These are phyloP conservation scores for Malus sylvestris DNA, from an alignment of 306 rosid genomes.

Conservation along the genomic window DNA sequence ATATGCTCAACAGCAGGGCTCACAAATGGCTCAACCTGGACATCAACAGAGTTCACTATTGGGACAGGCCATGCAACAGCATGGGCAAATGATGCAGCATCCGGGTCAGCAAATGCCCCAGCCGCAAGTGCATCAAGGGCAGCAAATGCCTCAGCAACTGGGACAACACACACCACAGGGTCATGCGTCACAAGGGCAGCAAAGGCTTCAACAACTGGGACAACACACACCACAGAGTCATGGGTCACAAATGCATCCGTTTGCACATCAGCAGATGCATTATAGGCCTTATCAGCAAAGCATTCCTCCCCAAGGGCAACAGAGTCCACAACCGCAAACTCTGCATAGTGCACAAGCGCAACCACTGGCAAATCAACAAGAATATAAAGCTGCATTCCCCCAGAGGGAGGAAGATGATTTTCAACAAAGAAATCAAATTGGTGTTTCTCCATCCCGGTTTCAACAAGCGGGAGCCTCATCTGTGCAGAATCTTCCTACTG, in stretches of 20 bases:
- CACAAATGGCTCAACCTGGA: slow-evolving; percentile 44
- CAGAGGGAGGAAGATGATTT: slow-evolving; percentile 59
- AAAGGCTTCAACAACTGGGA: slow-evolving; percentile 43
- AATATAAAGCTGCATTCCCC: slow-evolving; percentile 32
- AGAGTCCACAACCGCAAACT: slow-evolving; percentile 43
- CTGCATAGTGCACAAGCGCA: slow-evolving; percentile 50
- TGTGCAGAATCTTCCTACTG: slow-evolving; percentile 47
- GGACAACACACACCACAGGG: slow-evolving; percentile 47
- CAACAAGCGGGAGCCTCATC: slow-evolving; percentile 52
- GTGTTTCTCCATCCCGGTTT: slow-evolving; percentile 68
- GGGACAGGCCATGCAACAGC: slow-evolving; percentile 43
- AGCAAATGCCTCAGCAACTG: slow-evolving; percentile 27
- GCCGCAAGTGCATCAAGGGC: slow-evolving; percentile 16
- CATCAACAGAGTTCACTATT: slow-evolving; percentile 44
- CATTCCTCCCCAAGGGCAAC: slow-evolving; percentile 47
- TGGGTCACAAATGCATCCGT: slow-evolving; percentile 48
- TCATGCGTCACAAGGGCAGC: slow-evolving; percentile 58
- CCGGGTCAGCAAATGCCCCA: slow-evolving; percentile 49
- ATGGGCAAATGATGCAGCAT: slow-evolving; percentile 50
- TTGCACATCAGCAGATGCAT: slow-evolving; percentile 53
- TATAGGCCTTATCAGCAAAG: slow-evolving; percentile 66
- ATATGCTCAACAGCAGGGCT: slow-evolving; percentile 40
- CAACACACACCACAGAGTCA: slow-evolving; percentile 56
- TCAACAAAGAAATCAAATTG: slow-evolving; percentile 62
- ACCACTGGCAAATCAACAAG: slow-evolving; percentile 56